Percentiles rank a stretch among this genome's conserved stretches.
These are phyloP conservation scores for Penstemon barbatus DNA, from an alignment of 257 asterid genomes.

Conservation along the genomic window DNA sequence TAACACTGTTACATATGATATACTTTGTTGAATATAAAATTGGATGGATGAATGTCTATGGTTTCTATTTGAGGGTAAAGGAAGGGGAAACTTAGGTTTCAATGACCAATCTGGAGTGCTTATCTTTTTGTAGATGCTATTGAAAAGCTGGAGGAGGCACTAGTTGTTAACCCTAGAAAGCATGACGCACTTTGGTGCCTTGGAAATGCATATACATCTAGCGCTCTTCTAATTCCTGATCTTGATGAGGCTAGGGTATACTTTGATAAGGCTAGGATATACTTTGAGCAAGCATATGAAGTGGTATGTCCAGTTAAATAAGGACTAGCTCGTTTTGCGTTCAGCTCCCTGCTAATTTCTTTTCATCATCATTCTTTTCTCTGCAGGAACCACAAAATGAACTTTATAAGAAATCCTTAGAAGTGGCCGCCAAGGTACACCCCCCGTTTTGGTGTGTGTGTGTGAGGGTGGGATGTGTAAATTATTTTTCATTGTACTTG, in stretches of 20 bases:
- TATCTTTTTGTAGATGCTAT: conserved; percentile 54
- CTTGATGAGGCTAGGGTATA: conserved; percentile 58
- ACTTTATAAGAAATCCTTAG: conserved; percentile 73
- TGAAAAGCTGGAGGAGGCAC: conserved; percentile 82
- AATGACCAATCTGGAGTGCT: conserved; percentile 22
- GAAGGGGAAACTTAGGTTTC: background rate
- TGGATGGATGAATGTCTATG: background rate
- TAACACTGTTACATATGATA: background rate
- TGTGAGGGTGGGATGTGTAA: background rate
- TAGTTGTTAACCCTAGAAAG: conserved; percentile 62
- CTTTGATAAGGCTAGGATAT: conserved; percentile 60
- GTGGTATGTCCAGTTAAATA: conserved; percentile 45
- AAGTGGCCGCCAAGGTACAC: conserved; percentile 79
- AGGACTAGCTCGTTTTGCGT: background rate
- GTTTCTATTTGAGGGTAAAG: background rate
- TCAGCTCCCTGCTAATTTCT: conserved; percentile 14
- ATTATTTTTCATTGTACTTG: background rate
- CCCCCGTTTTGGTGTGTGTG: background rate
- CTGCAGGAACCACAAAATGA: conserved; percentile 83
- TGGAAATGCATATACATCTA: conserved; percentile 85
- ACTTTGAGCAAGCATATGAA: conserved; percentile 68
- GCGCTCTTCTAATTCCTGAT: conserved; percentile 71
- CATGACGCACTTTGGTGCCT: conserved; percentile 84
- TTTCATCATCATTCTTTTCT: conserved; percentile 4
- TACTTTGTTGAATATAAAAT: background rate